Percentiles rank a stretch among this genome's conserved stretches.
Evolutionary conservation across 2,329 filamentous ascomycete species (phyloP).

Genomic region (Sclerotinia borealis): DNA sequence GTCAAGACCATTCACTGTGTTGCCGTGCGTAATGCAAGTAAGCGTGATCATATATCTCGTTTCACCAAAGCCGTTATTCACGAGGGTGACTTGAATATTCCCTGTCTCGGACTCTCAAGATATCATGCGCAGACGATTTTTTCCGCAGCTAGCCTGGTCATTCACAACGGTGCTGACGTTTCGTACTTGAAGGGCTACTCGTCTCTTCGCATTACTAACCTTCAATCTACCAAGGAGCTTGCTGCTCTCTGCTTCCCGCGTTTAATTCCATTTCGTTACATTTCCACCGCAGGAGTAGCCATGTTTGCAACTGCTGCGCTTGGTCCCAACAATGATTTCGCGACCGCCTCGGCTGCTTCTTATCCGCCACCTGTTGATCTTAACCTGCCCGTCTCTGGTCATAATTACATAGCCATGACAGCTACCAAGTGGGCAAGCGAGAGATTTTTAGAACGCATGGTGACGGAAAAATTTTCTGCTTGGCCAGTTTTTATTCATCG

Average conservation of each 20-base stretch:
- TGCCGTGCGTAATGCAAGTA: constrained; percentile 32
- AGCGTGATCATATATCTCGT: neutral
- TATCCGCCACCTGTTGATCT: neutral
- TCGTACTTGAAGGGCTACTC: constrained; percentile 36
- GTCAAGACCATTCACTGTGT: constrained; percentile 40
- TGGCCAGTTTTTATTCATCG: too few species aligned
- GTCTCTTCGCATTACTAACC: constrained; percentile 33
- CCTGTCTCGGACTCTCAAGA: constrained; percentile 36
- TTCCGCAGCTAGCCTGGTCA: constrained; percentile 39
- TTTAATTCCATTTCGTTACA: constrained; percentile 34
- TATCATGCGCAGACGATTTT: constrained; percentile 29
- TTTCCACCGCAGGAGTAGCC: constrained; percentile 30
- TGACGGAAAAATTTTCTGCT: too few species aligned
- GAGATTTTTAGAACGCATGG: neutral
- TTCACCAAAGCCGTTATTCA: constrained; percentile 21
- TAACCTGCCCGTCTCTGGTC: too few species aligned
- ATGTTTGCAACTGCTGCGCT: neutral
- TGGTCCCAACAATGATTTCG: neutral
- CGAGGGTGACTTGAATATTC: constrained; percentile 34
- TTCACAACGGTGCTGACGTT: constrained; percentile 46
- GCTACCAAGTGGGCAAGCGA: constrained; percentile 1
- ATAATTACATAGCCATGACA: neutral
- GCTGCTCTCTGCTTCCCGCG: constrained; percentile 30
- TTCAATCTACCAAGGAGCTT: constrained; percentile 34
- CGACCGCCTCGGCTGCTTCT: neutral